phyloP scores from a whole-genome alignment of 805 yeast species.

The Scheffersomyces coipomensis region DNA sequence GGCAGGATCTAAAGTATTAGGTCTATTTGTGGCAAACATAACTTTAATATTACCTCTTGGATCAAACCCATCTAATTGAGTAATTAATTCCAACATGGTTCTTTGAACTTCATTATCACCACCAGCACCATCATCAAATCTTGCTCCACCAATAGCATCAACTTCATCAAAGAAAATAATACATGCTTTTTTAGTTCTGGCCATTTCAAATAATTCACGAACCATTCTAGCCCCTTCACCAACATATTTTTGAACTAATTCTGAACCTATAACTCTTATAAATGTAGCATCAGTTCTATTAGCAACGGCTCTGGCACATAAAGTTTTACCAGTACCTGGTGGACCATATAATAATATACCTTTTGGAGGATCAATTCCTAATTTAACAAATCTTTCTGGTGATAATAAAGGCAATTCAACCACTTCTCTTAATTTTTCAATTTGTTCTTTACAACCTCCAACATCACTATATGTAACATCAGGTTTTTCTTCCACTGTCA shows the following conservation, averaged over 20 bases:
- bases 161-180: conserved; percentile 97
- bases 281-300: conserved; percentile 99
- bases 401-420: conserved; percentile 91
- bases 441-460: conserved; percentile 98
- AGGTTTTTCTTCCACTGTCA: conserved; percentile 99
- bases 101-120: conserved; percentile 99
- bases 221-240: conserved; percentile 99
- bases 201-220: conserved; percentile 98
- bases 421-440: conserved; percentile 93
- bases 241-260: conserved; percentile 95
- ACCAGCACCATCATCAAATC: conserved; percentile 99
- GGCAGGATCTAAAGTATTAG: conserved; percentile 97
- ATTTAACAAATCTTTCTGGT: conserved; percentile 94
- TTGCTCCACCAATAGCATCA: conserved; percentile 99
- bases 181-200: conserved; percentile 96
- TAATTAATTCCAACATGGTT: conserved; percentile 96
- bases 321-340: conserved; percentile 98
- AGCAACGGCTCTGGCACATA: conserved; percentile 99
- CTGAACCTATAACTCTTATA: conserved; percentile 97
- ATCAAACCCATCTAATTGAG: conserved; percentile 97
- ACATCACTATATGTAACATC: conserved; percentile 98
- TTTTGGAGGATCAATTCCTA: conserved; percentile 99
- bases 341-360: conserved; percentile 97
- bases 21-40: conserved; percentile 99
- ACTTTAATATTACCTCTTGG: conserved; percentile 99